These are phyloP conservation scores for Talaromyces sp. DNA, from an alignment of 2,329 filamentous ascomycete genomes.

Conservation along the genomic window DNA sequence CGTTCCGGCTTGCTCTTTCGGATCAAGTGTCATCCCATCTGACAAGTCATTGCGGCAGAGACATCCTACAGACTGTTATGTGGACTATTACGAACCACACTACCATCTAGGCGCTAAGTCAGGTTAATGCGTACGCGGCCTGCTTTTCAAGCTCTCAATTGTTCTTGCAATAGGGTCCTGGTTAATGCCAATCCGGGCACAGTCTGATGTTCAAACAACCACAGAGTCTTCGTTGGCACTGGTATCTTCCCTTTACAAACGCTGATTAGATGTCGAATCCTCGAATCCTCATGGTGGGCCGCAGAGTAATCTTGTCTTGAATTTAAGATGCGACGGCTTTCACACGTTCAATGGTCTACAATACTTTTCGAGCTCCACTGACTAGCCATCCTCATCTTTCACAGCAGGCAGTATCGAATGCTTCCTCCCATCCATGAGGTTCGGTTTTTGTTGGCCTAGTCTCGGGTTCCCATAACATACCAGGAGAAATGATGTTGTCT, in stretches of 20 bases:
- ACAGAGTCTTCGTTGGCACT: background rate
- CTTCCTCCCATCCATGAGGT: too few species aligned
- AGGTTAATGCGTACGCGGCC: background rate
- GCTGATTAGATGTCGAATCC: background rate
- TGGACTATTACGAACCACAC: background rate
- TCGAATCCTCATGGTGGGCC: background rate
- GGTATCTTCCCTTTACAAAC: background rate
- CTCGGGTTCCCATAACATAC: too few species aligned
- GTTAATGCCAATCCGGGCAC: background rate
- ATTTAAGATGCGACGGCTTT: too few species aligned
- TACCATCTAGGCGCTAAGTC: background rate
- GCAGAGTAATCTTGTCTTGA: too few species aligned
- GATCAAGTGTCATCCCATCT: background rate
- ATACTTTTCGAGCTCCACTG: too few species aligned
- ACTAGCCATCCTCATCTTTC: too few species aligned
- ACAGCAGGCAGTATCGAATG: too few species aligned
- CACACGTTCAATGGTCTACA: too few species aligned
- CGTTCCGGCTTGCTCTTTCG: background rate
- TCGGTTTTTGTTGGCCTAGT: too few species aligned
- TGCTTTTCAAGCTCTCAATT: constrained; percentile 6
- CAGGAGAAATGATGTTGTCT: too few species aligned
- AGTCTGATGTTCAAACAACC: background rate
- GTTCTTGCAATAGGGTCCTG: background rate
- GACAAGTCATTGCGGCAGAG: background rate
- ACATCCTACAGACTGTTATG: background rate